These are phyloP conservation scores for Aspergillus phoenicis DNA, from an alignment of 2,329 filamentous ascomycete species.

Conservation along the genomic window DNA sequence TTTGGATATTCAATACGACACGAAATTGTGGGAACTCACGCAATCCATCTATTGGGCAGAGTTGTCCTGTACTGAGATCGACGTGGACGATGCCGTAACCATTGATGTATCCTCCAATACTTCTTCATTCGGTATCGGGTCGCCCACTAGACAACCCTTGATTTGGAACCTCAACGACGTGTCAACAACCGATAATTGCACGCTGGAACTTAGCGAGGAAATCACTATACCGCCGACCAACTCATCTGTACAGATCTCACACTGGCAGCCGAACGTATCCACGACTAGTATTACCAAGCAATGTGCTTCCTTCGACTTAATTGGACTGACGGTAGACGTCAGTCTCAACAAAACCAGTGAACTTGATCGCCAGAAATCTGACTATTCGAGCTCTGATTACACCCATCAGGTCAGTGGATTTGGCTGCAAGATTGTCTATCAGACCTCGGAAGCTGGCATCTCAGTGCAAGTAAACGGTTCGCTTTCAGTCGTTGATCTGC, in stretches of 20 bases:
- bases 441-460: background rate
- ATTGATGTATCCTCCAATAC: background rate
- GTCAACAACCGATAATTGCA: background rate
- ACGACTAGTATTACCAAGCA: background rate
- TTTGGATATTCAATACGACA: constrained; percentile 5
- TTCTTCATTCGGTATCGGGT: background rate
- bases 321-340: background rate
- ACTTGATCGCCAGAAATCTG: background rate
- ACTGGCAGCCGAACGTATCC: constrained; percentile 6
- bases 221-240: constrained; percentile 6
- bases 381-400: background rate
- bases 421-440: constrained; percentile 10
- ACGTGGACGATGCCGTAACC: background rate
- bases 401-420: constrained; percentile 6
- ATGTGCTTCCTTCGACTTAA: constrained; percentile 4
- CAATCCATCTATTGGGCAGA: constrained; percentile 13
- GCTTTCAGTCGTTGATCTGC: background rate
- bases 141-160: background rate
- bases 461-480: constrained; percentile 11
- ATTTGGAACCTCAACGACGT: background rate
- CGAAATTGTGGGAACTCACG: constrained; percentile 9
- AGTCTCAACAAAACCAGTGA: background rate
- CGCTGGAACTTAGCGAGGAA: background rate
- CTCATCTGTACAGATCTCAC: background rate
- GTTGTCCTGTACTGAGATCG: constrained; percentile 3